Conservation (phyloP, 441 rosid species). For the Euphorbia corollata region DNA sequence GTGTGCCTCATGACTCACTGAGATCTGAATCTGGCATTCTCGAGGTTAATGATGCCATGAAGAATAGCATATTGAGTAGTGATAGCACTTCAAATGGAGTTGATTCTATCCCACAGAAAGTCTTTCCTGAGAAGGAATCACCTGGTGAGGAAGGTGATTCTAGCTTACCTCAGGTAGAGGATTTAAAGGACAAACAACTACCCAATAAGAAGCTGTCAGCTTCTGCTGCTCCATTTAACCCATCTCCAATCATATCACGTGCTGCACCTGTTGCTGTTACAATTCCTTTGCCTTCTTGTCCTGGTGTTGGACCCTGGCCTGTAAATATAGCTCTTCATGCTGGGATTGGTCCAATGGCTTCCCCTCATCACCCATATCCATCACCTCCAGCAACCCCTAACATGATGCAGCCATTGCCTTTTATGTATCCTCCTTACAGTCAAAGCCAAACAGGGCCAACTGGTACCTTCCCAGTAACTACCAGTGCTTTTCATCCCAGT, state of each 20-base stretch:
- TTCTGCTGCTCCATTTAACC: constrained; percentile 91
- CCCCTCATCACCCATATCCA: constrained; percentile 64
- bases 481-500: constrained; percentile 67
- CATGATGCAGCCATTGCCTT: constrained; percentile 81
- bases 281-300: constrained; percentile 50
- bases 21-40: constrained; percentile 31
- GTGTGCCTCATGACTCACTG: constrained; percentile 28
- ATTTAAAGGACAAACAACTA: constrained; percentile 54
- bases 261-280: constrained; percentile 56
- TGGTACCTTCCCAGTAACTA: constrained; percentile 71
- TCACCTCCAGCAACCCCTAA: constrained; percentile 91
- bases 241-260: constrained; percentile 58
- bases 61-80: constrained; percentile 28
- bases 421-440: constrained; percentile 73
- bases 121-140: constrained; percentile 30
- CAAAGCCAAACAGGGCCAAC: constrained; percentile 61
- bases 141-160: constrained; percentile 24
- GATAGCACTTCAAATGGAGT: constrained; percentile 32
- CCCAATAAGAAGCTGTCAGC: constrained; percentile 84
- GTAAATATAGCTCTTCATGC: constrained; percentile 82
- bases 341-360: constrained; percentile 40
- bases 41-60: constrained; percentile 35
- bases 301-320: constrained; percentile 63
- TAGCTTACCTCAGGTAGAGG: constrained; percentile 33
- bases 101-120: constrained; percentile 36